Evolutionary conservation across 2,329 filamentous ascomycete species (phyloP).

Genomic region (Fusarium chlamydosporum): DNA sequence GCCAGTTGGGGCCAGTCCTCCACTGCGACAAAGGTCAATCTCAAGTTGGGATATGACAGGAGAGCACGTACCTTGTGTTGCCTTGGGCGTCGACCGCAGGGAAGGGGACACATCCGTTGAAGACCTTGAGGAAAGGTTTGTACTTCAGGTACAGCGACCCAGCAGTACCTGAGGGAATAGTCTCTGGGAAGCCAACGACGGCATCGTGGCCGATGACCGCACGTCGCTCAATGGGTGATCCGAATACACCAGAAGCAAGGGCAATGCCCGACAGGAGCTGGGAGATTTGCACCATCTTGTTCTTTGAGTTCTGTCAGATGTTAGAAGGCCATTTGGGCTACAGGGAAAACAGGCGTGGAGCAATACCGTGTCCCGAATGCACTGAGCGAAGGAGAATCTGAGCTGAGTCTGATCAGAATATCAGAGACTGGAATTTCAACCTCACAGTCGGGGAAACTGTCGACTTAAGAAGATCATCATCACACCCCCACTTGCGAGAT

Average conservation of each 20-base stretch:
- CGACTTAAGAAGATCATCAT: slow-evolving; percentile 25
- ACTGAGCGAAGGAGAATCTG: background rate
- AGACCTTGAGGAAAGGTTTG: slow-evolving; percentile 59
- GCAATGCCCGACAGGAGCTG: slow-evolving; percentile 43
- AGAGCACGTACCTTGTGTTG: slow-evolving; percentile 59
- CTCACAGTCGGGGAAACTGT: slow-evolving; percentile 12
- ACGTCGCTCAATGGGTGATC: slow-evolving; percentile 49
- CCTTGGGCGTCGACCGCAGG: slow-evolving; percentile 71
- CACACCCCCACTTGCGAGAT: slow-evolving; percentile 15
- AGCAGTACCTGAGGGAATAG: slow-evolving; percentile 50
- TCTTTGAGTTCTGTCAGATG: background rate
- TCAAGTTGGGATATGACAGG: background rate
- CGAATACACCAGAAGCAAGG: slow-evolving; percentile 41
- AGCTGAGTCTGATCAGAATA: background rate
- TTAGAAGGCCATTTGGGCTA: background rate
- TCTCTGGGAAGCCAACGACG: slow-evolving; percentile 54
- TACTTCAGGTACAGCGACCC: slow-evolving; percentile 54
- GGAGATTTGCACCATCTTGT: slow-evolving; percentile 43
- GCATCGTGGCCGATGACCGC: slow-evolving; percentile 52
- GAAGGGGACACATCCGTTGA: slow-evolving; percentile 74
- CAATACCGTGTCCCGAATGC: background rate
- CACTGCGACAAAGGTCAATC: slow-evolving; percentile 43
- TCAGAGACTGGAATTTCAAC: slow-evolving; percentile 5
- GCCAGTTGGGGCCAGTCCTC: slow-evolving; percentile 55
- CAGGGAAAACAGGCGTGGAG: background rate